Percentiles rank a stretch among this genome's conserved stretches.
These are phyloP conservation scores for Marasmius tenuissimus DNA, from an alignment of 1,284 basidiomycete genomes.

Conservation along the genomic window DNA sequence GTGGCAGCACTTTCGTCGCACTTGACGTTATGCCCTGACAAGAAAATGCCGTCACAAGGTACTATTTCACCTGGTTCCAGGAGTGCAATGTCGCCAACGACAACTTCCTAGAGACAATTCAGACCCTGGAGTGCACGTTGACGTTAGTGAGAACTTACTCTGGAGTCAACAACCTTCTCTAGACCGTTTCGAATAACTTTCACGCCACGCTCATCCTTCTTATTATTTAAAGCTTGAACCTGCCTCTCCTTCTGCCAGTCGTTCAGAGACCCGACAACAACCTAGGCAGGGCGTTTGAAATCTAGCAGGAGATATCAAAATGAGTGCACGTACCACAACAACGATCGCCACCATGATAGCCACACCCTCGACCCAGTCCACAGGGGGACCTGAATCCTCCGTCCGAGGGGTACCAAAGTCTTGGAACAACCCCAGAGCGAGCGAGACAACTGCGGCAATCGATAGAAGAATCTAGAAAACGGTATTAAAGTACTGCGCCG, in stretches of 20 bases:
- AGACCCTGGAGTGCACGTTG: not conserved
- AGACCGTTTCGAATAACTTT: constrained; percentile 88
- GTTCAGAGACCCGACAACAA: constrained; percentile 85
- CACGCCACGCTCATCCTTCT: constrained; percentile 93
- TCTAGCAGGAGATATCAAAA: not conserved
- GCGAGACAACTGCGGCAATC: constrained; percentile 89
- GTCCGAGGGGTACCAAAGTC: constrained; percentile 78
- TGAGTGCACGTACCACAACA: constrained; percentile 64
- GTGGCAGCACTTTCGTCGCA: constrained; percentile 98
- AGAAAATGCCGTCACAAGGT: constrained; percentile 94
- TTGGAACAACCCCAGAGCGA: constrained; percentile 93
- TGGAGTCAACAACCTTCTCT: constrained; percentile 81
- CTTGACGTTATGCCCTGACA: constrained; percentile 90
- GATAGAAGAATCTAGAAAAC: constrained; percentile 76
- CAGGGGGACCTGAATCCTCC: constrained; percentile 55
- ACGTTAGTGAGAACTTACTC: constrained; percentile 39
- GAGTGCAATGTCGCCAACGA: constrained; percentile 92
- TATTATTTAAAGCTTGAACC: constrained; percentile 89
- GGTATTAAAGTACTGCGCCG: constrained; percentile 4
- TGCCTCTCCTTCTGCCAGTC: constrained; percentile 98
- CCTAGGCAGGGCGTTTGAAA: constrained; percentile 35
- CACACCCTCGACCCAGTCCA: constrained; percentile 98
- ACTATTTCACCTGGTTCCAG: constrained; percentile 95
- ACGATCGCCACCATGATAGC: constrained; percentile 90
- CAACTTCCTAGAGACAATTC: constrained; percentile 61